Conservation (phyloP, 108 stramenopile genomes). For the Poteriospumella lacustris region DNA sequence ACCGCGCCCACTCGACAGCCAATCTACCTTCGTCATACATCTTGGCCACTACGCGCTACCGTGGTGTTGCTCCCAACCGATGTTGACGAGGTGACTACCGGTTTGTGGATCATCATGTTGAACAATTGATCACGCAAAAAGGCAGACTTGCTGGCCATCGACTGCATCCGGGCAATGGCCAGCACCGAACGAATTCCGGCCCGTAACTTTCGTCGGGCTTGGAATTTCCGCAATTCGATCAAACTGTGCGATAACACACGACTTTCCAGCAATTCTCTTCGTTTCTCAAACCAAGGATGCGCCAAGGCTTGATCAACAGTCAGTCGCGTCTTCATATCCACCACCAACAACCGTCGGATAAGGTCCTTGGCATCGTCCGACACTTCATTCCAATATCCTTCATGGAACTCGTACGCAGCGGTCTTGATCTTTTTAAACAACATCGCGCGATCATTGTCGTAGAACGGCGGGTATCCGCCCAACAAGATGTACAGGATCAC, state of each 20-base stretch:
- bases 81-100: too few relatives aligned
- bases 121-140: too few relatives aligned
- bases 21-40: too few relatives aligned
- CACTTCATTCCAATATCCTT: conserved; percentile 57
- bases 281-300: conserved; percentile 67
- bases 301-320: conserved; percentile 77
- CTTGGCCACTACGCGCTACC: too few relatives aligned
- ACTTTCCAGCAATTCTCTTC: conserved; percentile 48
- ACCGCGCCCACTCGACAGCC: too few relatives aligned
- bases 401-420: conserved; percentile 53
- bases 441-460: conserved; percentile 59
- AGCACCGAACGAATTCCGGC: background rate
- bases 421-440: conserved; percentile 46
- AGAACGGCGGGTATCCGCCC: conserved; percentile 77
- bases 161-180: background rate
- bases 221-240: background rate
- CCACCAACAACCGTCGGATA: conserved; percentile 68
- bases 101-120: too few relatives aligned
- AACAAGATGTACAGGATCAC: conserved; percentile 17
- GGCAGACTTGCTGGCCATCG: too few relatives aligned
- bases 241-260: background rate
- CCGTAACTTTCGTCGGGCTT: background rate
- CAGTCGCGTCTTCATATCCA: conserved; percentile 71
- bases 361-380: conserved; percentile 74
- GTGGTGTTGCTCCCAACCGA: too few relatives aligned